Conservation (phyloP, 192 early-diverging fungal species). For the Coemansia sp. region DNA sequence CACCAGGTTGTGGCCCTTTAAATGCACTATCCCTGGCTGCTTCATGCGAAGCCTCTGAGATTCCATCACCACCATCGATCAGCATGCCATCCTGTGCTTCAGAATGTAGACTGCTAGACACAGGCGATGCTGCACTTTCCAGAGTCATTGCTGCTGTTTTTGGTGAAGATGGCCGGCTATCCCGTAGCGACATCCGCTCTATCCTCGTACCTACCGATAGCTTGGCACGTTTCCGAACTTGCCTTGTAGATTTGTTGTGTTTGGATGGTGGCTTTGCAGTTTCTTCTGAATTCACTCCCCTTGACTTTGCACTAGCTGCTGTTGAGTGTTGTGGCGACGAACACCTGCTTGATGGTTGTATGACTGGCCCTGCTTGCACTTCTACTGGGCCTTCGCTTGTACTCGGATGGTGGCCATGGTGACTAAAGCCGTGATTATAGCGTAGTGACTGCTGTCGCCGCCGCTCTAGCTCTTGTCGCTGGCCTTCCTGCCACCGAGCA, state of each 20-base stretch:
- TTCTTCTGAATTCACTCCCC: neutral
- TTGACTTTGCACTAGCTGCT: neutral
- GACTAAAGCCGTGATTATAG: slow-evolving; percentile 5
- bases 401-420: neutral
- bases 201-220: neutral
- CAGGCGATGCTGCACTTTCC: neutral
- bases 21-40: neutral
- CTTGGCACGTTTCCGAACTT: slow-evolving; percentile 7
- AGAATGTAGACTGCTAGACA: neutral
- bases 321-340: slow-evolving; percentile 9
- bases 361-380: slow-evolving; percentile 10
- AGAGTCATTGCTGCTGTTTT: neutral
- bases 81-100: no score
- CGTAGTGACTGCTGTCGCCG: slow-evolving; percentile 7
- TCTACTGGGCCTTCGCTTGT: neutral
- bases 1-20: neutral
- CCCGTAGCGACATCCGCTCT: neutral
- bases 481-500: slow-evolving; percentile 43
- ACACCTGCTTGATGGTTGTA: slow-evolving; percentile 13
- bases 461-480: slow-evolving; percentile 15
- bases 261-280: neutral
- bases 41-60: neutral
- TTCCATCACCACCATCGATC: neutral
- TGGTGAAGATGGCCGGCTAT: neutral
- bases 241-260: neutral